phyloP scores from a whole-genome alignment of 768 basidiomycete genomes.

The Arthromyces matolae region DNA sequence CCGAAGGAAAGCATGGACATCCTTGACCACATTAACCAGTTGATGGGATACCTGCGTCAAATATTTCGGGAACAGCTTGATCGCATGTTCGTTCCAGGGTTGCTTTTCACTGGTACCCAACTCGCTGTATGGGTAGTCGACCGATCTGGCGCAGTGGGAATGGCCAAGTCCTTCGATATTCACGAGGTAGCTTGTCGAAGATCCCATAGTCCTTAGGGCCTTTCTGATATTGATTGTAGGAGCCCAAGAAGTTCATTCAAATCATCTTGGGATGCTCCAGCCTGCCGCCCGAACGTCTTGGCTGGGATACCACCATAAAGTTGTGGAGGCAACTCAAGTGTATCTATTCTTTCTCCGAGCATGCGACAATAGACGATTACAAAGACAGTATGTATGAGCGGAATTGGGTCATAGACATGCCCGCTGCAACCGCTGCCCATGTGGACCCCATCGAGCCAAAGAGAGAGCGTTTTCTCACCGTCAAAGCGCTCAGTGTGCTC shows the following conservation, averaged over 20 bases:
- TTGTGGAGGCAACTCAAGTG: background rate
- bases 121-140: slow-evolving; percentile 3
- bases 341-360: background rate
- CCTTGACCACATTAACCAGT: background rate
- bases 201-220: background rate
- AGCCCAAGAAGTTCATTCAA: background rate
- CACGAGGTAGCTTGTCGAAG: slow-evolving; percentile 1
- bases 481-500: background rate
- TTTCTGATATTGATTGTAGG: background rate
- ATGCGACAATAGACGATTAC: background rate
- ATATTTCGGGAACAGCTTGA: slow-evolving; percentile 9
- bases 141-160: slow-evolving; percentile 7
- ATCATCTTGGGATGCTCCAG: background rate
- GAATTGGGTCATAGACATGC: slow-evolving; percentile 5
- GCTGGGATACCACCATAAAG: slow-evolving; percentile 4
- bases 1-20: background rate
- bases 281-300: background rate
- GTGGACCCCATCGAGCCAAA: too few species aligned
- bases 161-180: slow-evolving; percentile 1
- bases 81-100: slow-evolving; percentile 5
- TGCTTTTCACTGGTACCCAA: background rate
- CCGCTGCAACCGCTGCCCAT: background rate
- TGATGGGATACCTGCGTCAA: background rate
- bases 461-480: background rate
- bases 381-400: background rate